Base-by-base conservation (phyloP, 371 early-diverging fungal species). In the Dichotomocladium elegans region DNA sequence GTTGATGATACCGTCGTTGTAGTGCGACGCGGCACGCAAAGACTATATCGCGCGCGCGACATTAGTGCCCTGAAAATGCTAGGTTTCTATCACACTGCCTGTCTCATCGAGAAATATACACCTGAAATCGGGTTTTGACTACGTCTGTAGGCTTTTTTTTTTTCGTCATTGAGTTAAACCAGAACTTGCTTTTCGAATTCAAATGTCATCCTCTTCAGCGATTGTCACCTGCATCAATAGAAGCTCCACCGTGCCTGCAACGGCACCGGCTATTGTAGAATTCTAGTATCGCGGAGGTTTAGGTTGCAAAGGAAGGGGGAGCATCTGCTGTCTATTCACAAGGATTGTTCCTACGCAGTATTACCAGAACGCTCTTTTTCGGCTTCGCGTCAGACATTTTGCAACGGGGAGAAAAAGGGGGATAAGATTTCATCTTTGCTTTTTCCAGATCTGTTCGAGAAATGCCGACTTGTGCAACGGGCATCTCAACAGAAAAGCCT, bases 81-180 rank as follows among this genome's bases (percentile, higher is more conserved):
- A 10, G 22, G 11, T 34, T 15, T 49, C 17, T 12, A 42, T 5
- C 3, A 10, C 35, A 19, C 17, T 24, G 0, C 25, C 14, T 17
- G 7, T 17, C 22, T n/a, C 7, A 25, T 11, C 9, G 7, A 26
- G 1, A 24, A 14, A 12, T 24, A 11, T 26, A 41, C 53, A 74
- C 74, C 58, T 74, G 74, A 41, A 68, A 74, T 37, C 74, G 48
- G 8, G 70, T 74, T 47, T 74, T 74, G 33, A 74, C 50, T 6
- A 70, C 71, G 33, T 74, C 74, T n/a, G 71, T 68, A 5, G 74
- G 70, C 71, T 73, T 51, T n/a, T n/a, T n/a, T n/a, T n/a, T n/a
- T n/a, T n/a, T n/a, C n/a, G n/a, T n/a, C n/a, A n/a, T n/a, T n/a
- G n/a, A n/a, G n/a, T n/a, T n/a, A n/a, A n/a, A n/a, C n/a, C n/a